These are phyloP conservation scores for Leptographium lundbergii DNA, from an alignment of 2,329 filamentous ascomycete species.

Conservation along the genomic window DNA sequence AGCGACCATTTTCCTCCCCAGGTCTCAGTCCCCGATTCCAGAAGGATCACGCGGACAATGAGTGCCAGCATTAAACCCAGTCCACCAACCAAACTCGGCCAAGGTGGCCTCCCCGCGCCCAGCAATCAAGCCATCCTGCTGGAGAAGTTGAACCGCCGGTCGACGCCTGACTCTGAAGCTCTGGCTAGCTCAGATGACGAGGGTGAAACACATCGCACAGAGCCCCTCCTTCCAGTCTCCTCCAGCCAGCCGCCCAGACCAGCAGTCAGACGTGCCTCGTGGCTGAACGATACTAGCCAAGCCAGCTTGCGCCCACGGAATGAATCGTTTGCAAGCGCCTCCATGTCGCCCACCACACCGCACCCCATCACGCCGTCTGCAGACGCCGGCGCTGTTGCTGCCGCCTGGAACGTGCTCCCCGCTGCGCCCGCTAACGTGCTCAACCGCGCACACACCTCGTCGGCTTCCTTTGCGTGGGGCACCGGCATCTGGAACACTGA, in stretches of 20 bases:
- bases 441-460: conserved; percentile 31
- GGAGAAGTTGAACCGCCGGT: conserved; percentile 69
- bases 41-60: conserved; percentile 26
- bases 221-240: conserved; percentile 19
- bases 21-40: conserved; percentile 1
- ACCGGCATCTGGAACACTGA: conserved; percentile 74
- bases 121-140: conserved; percentile 53
- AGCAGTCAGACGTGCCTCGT: conserved; percentile 57
- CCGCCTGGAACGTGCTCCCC: conserved; percentile 43
- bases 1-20: neutral
- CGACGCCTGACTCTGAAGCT: conserved; percentile 88
- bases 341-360: conserved; percentile 68
- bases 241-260: conserved; percentile 41
- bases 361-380: conserved; percentile 68
- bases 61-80: conserved; percentile 39
- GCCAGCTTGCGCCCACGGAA: conserved; percentile 53
- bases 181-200: conserved; percentile 93
- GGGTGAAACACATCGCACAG: conserved; percentile 50
- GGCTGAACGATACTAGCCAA: conserved; percentile 73
- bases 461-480: conserved; percentile 55
- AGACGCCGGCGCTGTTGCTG: conserved; percentile 33
- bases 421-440: conserved; percentile 32
- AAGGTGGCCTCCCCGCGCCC: conserved; percentile 32
- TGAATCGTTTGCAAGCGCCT: conserved; percentile 61
- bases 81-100: conserved; percentile 37